These are phyloP conservation scores for Hyphopichia homilentoma DNA, from an alignment of 805 yeast species.

Conservation along the genomic window DNA sequence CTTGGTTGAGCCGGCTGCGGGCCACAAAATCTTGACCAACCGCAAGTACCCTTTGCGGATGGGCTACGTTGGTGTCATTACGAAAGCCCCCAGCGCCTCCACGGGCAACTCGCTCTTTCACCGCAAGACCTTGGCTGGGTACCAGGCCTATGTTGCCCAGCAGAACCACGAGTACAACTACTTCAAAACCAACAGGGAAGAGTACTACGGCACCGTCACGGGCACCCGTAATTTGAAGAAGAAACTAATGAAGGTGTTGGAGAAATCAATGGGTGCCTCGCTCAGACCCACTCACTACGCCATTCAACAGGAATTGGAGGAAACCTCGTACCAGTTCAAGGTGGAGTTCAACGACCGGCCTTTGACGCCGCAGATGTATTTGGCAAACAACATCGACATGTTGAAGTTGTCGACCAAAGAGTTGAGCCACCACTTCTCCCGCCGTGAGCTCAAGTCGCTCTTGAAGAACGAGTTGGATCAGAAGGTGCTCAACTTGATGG, in stretches of 20 bases:
- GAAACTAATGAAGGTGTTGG: slow-evolving; percentile 82
- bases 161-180: slow-evolving; percentile 55
- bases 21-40: slow-evolving; percentile 65
- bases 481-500: slow-evolving; percentile 78
- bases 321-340: slow-evolving; percentile 85
- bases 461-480: slow-evolving; percentile 86
- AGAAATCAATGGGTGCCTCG: slow-evolving; percentile 85
- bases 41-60: slow-evolving; percentile 83
- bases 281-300: slow-evolving; percentile 82
- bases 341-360: slow-evolving; percentile 96
- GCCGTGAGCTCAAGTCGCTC: slow-evolving; percentile 75
- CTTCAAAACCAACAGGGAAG: slow-evolving; percentile 60
- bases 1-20: slow-evolving; percentile 74
- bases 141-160: slow-evolving; percentile 63
- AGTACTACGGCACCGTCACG: slow-evolving; percentile 60
- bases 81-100: slow-evolving; percentile 60
- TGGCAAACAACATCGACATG: slow-evolving; percentile 87
- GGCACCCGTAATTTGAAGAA: slow-evolving; percentile 74
- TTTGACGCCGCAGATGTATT: slow-evolving; percentile 88
- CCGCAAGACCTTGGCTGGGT: slow-evolving; percentile 44
- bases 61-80: slow-evolving; percentile 99
- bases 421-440: slow-evolving; percentile 74
- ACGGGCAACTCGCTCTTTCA: slow-evolving; percentile 38
- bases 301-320: slow-evolving; percentile 90
- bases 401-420: slow-evolving; percentile 85